These are phyloP conservation scores for Myrica gale DNA, from an alignment of 306 rosid species.

Conservation along the genomic window DNA sequence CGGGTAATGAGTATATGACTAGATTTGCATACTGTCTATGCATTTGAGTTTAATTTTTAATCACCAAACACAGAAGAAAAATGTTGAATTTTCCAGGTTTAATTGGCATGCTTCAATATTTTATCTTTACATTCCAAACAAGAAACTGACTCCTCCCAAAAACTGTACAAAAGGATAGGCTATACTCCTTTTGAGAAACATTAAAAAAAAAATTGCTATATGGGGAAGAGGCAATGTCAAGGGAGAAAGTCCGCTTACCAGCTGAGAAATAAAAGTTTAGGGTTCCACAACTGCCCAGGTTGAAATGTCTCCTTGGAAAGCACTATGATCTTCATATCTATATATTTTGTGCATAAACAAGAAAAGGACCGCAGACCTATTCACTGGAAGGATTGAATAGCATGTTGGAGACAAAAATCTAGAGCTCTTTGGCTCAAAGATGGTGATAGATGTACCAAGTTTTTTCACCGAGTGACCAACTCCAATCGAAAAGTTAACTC, in stretches of 20 bases:
- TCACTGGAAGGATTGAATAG: too few species aligned
- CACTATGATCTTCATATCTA: neutral
- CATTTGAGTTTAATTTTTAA: neutral
- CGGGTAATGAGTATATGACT: slow-evolving; percentile 80
- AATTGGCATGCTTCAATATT: neutral
- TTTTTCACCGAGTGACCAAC: too few species aligned
- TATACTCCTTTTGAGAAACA: too few species aligned
- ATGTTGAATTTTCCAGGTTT: neutral
- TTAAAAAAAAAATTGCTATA: too few species aligned
- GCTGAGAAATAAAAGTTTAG: neutral
- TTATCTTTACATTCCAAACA: neutral
- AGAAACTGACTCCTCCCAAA: neutral
- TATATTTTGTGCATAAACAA: slow-evolving; percentile 19
- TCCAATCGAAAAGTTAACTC: too few species aligned
- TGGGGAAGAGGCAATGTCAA: too few species aligned
- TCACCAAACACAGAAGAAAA: neutral
- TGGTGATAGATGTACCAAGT: too few species aligned
- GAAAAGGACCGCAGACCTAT: neutral
- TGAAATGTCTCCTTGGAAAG: neutral
- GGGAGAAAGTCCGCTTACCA: neutral
- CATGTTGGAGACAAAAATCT: too few species aligned
- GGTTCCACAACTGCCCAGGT: neutral
- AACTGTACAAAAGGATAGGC: too few species aligned
- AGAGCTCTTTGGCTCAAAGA: too few species aligned
- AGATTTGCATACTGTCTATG: slow-evolving; percentile 2